Evolutionary conservation across 768 basidiomycete genomes (phyloP).

Genomic region (Gloeopeniophorella convolvens): DNA sequence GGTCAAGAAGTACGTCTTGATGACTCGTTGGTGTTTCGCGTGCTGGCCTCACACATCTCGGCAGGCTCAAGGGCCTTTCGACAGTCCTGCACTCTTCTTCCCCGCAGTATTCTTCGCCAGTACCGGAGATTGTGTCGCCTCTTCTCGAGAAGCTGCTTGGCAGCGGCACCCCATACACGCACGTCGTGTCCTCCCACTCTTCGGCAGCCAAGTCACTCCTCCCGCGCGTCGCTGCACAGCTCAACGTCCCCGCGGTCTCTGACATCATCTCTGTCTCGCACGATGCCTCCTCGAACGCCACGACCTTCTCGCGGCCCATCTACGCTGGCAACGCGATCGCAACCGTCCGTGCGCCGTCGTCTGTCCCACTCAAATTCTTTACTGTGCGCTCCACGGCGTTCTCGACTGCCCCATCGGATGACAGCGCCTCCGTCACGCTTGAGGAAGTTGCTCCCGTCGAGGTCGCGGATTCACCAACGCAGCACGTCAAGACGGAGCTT

Average conservation of each 20-base stretch:
- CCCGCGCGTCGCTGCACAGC: conserved; percentile 83
- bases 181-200: conserved; percentile 88
- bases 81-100: conserved; percentile 66
- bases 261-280: conserved; percentile 83
- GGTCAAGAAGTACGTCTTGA: conserved; percentile 63
- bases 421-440: conserved; percentile 48
- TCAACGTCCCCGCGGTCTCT: conserved; percentile 88
- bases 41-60: conserved; percentile 1
- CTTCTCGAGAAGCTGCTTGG: conserved; percentile 72
- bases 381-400: conserved; percentile 93
- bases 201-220: conserved; percentile 89
- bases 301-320: conserved; percentile 88
- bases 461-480: conserved; percentile 46
- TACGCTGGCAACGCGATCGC: conserved; percentile 98
- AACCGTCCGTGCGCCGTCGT: conserved; percentile 75
- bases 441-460: conserved; percentile 59
- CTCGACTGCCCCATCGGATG: conserved; percentile 51
- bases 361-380: conserved; percentile 84
- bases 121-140: conserved; percentile 79
- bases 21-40: background rate
- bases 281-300: conserved; percentile 60
- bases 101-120: conserved; percentile 55
- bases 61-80: conserved; percentile 62
- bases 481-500: conserved; percentile 67
- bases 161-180: conserved; percentile 64